Conservation (phyloP, 306 rosid genomes). For the Pueraria montana region DNA sequence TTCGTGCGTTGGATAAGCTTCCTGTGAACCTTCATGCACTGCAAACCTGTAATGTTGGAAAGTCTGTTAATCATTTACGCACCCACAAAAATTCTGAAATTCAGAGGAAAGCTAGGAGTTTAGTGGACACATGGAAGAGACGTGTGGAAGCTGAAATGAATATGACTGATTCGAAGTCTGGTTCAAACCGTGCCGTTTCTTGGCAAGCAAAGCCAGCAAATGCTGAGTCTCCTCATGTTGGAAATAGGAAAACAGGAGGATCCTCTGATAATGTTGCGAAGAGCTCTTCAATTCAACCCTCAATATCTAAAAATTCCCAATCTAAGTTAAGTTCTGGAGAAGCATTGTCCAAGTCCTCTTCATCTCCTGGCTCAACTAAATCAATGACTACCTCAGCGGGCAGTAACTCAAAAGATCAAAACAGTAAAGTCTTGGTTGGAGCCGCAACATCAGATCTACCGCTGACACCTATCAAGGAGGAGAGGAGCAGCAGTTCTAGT, state of each 20-base stretch:
- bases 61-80: slow-evolving; percentile 89
- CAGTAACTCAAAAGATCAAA: slow-evolving; percentile 69
- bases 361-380: slow-evolving; percentile 74
- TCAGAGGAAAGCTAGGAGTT: slow-evolving; percentile 85
- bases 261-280: slow-evolving; percentile 69
- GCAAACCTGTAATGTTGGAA: slow-evolving; percentile 87
- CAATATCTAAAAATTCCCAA: slow-evolving; percentile 64
- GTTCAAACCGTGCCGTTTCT: slow-evolving; percentile 65
- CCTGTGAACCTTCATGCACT: slow-evolving; percentile 89
- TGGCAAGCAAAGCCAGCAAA: slow-evolving; percentile 68
- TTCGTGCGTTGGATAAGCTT: slow-evolving; percentile 91
- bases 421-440: slow-evolving; percentile 54
- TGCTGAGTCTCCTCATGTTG: slow-evolving; percentile 73
- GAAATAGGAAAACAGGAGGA: slow-evolving; percentile 64
- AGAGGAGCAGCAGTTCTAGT: slow-evolving; percentile 90
- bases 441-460: slow-evolving; percentile 69
- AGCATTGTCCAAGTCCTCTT: slow-evolving; percentile 59
- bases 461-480: slow-evolving; percentile 73
- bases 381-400: slow-evolving; percentile 52
- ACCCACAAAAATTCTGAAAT: slow-evolving; percentile 82
- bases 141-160: slow-evolving; percentile 96
- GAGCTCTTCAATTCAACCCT: slow-evolving; percentile 60
- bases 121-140: slow-evolving; percentile 94
- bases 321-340: slow-evolving; percentile 72
- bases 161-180: slow-evolving; percentile 71